Evolutionary conservation across 2,329 filamentous ascomycete genomes (phyloP), one percentile per base, ranked within the genome.

Genomic region (Nigrospora osmanthi): DNA sequence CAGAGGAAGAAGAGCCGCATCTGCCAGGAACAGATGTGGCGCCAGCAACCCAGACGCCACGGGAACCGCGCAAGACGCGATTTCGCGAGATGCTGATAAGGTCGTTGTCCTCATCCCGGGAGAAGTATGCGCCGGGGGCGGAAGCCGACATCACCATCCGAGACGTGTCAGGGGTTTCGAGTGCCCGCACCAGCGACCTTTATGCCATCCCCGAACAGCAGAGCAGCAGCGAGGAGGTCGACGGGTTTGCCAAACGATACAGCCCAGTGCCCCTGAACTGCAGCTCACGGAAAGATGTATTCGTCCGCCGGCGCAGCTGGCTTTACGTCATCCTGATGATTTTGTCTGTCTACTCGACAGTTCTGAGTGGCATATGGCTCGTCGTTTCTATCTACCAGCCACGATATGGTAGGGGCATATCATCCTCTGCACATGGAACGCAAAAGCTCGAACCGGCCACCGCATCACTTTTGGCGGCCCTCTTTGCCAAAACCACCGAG

Each of bases 401-500:
- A 0, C 67, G 76, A 49, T 89, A 80, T 63, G 81, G 81, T 10
- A 66, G 66, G 10, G 60, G 53, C 2, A 81, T 89, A 38, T 72
- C 71, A 0, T 68, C 69, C 1, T 72, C 42, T 23, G 23, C 35
- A 36, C n/a, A 69, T 6, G 65, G 73, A 12, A 71, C 73, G 9
- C 19, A 51, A 46, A 54, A 59, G 0, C 54, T 90, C 14, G 67
- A 69, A 0, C 80, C 82, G 0, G 74, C 80, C 0, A 83, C 79
- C 2, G 86, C 87, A 0, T 81, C 79, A 1, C 63, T 87, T 1
- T 56, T 90, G 1, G 81, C 79, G n/a, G 76, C 85, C 0, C 63
- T 88, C 3, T 67, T 88, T 33, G 84, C 87, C 9, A 91, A 90
- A 62, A 77, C 83, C 0, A 87, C 90, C 40, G 87, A 91, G 62